phyloP scores from a whole-genome alignment of 148 eudicot genomes.

The Vaccinium macrocarpon region DNA sequence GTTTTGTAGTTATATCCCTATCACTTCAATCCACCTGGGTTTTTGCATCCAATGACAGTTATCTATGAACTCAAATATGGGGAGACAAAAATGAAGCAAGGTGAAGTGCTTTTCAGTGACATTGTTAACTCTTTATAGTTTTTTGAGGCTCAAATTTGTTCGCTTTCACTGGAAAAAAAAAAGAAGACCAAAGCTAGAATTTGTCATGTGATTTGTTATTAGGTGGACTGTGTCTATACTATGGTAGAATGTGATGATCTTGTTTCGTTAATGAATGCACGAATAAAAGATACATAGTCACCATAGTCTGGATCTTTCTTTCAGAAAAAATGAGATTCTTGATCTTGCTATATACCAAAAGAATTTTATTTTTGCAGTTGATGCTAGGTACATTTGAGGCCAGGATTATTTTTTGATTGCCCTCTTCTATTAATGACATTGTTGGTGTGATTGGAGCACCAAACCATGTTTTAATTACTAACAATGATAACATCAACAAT shows the following conservation, averaged over 20 bases:
- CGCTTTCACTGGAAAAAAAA: too few species aligned
- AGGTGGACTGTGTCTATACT: not conserved
- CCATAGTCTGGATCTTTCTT: not conserved
- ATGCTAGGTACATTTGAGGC: conserved; percentile 79
- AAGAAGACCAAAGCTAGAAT: too few species aligned
- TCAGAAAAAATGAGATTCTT: not conserved
- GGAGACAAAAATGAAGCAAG: conserved; percentile 90
- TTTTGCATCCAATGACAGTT: conserved; percentile 73
- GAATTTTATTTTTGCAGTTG: conserved; percentile 52
- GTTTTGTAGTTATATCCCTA: conserved; percentile 68
- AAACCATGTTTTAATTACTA: too few species aligned
- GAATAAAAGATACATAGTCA: not conserved
- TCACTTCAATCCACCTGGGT: conserved; percentile 84
- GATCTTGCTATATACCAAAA: not conserved
- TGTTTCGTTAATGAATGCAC: not conserved
- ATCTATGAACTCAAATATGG: conserved; percentile 79
- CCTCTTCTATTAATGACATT: conserved; percentile 48
- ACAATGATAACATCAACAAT: too few species aligned
- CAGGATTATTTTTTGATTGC: conserved; percentile 86
- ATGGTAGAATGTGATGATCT: not conserved
- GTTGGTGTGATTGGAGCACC: too few species aligned
- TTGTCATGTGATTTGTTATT: not conserved
- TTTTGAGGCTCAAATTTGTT: not conserved
- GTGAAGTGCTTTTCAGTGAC: conserved; percentile 29
- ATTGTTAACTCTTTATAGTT: not conserved